These are phyloP conservation scores for Salix koriyanagi DNA, from an alignment of 345 rosid species.

Conservation along the genomic window DNA sequence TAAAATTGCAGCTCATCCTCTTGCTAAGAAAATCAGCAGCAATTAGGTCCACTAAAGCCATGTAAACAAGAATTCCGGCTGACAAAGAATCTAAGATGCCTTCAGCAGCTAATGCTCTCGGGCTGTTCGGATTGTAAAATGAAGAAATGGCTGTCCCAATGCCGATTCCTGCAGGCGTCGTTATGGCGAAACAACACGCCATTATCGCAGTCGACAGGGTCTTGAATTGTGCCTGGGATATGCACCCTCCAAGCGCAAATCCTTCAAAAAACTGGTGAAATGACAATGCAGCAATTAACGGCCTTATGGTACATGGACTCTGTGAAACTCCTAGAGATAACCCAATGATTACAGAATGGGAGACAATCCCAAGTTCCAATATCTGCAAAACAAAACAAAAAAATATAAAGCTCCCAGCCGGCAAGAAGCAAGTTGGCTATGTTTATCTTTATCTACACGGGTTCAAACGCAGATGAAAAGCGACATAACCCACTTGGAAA, in stretches of 20 bases:
- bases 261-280: conserved; percentile 99
- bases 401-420: too few species aligned
- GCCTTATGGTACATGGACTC: conserved; percentile 82
- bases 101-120: conserved; percentile 57
- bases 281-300: conserved; percentile 76
- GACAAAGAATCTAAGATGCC: conserved; percentile 79
- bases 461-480: too few species aligned
- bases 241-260: conserved; percentile 89
- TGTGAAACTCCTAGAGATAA: conserved; percentile 81
- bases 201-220: conserved; percentile 43
- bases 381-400: conserved; percentile 37
- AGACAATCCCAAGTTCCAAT: conserved; percentile 89
- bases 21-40: conserved; percentile 91
- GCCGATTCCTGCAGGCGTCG: conserved; percentile 68
- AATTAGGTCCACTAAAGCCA: conserved; percentile 88
- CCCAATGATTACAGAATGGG: conserved; percentile 88
- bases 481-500: too few species aligned
- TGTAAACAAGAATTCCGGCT: conserved; percentile 85
- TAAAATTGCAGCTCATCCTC: conserved; percentile 86
- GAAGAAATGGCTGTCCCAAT: conserved; percentile 65
- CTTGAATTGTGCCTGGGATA: conserved; percentile 72
- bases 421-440: too few species aligned
- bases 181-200: conserved; percentile 76
- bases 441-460: too few species aligned
- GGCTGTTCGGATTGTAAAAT: conserved; percentile 54